Conservation (phyloP, 148 eudicot genomes). For the Gaultheria prostrata region DNA sequence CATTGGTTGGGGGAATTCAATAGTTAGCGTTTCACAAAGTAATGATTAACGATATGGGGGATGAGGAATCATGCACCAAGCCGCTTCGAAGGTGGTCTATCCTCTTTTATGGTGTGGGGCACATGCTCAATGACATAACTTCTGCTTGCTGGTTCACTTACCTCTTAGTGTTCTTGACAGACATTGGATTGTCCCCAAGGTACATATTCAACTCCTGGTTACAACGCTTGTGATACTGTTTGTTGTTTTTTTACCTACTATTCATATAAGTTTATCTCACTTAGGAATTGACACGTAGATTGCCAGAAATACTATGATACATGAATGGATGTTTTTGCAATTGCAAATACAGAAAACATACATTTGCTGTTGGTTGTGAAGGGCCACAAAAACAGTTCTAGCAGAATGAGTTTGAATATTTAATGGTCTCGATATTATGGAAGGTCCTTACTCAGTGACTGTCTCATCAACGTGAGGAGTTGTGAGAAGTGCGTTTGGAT, state of each 20-base stretch:
- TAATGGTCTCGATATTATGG: neutral
- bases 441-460: neutral
- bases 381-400: neutral
- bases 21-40: neutral
- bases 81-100: slow-evolving; percentile 62
- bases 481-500: neutral
- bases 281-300: neutral
- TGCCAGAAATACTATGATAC: neutral
- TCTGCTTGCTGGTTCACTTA: slow-evolving; percentile 98
- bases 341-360: neutral
- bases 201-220: slow-evolving; percentile 18
- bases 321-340: neutral
- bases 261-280: neutral
- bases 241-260: neutral
- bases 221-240: neutral
- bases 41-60: slow-evolving; percentile 26
- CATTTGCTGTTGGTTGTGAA: neutral
- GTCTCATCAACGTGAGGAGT: neutral
- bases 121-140: slow-evolving; percentile 93
- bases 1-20: neutral
- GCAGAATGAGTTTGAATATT: neutral
- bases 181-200: slow-evolving; percentile 83
- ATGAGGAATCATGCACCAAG: slow-evolving; percentile 40
- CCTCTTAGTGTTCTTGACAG: slow-evolving; percentile 81
- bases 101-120: slow-evolving; percentile 83